Percentiles rank a stretch among this genome's conserved stretches.
Conservation (phyloP, 2,329 filamentous ascomycete species). For the Neonectria hederae region DNA sequence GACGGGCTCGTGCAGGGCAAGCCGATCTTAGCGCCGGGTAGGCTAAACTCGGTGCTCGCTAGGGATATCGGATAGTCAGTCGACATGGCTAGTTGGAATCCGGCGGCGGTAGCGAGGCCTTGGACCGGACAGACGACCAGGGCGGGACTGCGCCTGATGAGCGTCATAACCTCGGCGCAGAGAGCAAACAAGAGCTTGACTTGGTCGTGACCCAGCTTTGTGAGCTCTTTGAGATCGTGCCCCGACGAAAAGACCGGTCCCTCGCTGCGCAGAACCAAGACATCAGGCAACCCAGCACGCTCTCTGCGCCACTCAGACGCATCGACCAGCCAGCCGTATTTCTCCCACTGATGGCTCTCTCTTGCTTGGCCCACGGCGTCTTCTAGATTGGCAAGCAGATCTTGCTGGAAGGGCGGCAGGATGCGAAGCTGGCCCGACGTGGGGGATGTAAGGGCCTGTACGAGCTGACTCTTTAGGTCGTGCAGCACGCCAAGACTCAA, state of each 20-base stretch:
- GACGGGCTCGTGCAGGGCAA: conserved; percentile 39
- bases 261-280: conserved; percentile 37
- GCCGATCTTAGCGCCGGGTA: conserved; percentile 37
- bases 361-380: neutral
- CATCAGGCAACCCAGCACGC: conserved; percentile 31
- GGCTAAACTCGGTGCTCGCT: conserved; percentile 27
- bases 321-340: conserved; percentile 35
- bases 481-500: conserved; percentile 31
- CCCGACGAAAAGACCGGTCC: conserved; percentile 38
- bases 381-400: conserved; percentile 16
- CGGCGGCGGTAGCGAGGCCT: conserved; percentile 38
- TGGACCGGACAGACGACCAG: conserved; percentile 37
- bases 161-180: conserved; percentile 35
- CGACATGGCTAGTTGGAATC: conserved; percentile 39
- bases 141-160: conserved; percentile 36
- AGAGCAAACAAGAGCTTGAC: conserved; percentile 32
- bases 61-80: conserved; percentile 36
- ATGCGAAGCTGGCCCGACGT: conserved; percentile 21
- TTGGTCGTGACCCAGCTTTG: conserved; percentile 13
- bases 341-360: conserved; percentile 16
- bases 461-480: conserved; percentile 34
- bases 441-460: conserved; percentile 25
- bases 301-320: conserved; percentile 35
- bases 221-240: conserved; percentile 38
- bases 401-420: conserved; percentile 26